These are phyloP conservation scores for Anacardium occidentale DNA, from an alignment of 345 rosid genomes.

Conservation along the genomic window DNA sequence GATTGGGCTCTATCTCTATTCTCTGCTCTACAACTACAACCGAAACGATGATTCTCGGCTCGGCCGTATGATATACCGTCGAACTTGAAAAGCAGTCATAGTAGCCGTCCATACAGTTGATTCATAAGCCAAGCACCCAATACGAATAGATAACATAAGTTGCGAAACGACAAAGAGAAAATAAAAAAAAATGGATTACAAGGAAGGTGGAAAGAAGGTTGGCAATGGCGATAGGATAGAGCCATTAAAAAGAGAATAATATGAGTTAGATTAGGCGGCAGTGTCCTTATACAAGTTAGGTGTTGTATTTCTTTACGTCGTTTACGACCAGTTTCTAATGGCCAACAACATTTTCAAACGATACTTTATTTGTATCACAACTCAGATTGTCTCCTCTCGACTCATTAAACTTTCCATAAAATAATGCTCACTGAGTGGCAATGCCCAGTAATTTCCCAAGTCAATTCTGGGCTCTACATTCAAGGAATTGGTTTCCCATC, in stretches of 20 bases:
- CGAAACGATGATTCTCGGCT: neutral
- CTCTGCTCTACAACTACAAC: neutral
- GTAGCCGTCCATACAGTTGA: neutral
- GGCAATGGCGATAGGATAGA: neutral
- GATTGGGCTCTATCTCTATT: no score
- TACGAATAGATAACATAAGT: neutral
- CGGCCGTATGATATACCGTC: no score
- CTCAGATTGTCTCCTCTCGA: conserved; percentile 29
- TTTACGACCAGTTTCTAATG: conserved; percentile 18
- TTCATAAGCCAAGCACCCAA: neutral
- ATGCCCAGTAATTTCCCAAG: neutral
- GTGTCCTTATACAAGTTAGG: neutral
- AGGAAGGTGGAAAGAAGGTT: conserved; percentile 17
- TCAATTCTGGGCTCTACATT: neutral
- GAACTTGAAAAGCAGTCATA: no score
- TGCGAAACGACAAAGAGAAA: neutral
- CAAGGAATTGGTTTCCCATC: neutral
- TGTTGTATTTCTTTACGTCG: neutral
- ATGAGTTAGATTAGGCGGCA: neutral
- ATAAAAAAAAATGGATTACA: no score
- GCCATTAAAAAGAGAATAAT: neutral
- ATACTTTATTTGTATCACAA: conserved; percentile 24
- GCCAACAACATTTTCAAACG: conserved; percentile 13
- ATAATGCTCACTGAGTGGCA: neutral
- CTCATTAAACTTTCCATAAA: neutral